Conservation (phyloP, 2,329 filamentous ascomycete species). For the Aureobasidium sp. region DNA sequence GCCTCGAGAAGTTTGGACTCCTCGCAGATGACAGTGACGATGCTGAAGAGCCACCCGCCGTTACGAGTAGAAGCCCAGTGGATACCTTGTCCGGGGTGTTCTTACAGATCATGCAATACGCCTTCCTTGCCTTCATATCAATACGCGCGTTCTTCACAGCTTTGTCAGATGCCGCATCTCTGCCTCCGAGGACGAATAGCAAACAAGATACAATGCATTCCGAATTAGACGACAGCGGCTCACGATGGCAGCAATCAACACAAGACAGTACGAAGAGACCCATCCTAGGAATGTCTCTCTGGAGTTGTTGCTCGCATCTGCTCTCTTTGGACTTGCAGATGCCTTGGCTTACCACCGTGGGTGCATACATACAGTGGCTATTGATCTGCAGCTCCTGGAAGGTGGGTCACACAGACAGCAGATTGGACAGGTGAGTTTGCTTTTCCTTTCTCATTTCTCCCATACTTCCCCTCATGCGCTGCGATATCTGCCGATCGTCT, state of each 20-base stretch:
- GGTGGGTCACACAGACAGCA: conserved; percentile 66
- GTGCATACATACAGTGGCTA: conserved; percentile 70
- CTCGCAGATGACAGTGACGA: conserved; percentile 33
- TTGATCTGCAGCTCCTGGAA: conserved; percentile 66
- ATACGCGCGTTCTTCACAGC: conserved; percentile 60
- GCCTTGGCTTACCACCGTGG: conserved; percentile 77
- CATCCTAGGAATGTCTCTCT: conserved; percentile 69
- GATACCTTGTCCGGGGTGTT: not conserved
- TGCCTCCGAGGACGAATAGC: conserved; percentile 47
- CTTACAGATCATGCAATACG: conserved; percentile 47
- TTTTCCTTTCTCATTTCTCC: conserved; percentile 9
- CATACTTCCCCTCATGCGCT: not conserved
- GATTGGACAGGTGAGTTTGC: conserved; percentile 79
- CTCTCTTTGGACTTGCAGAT: conserved; percentile 71
- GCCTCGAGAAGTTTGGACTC: conserved; percentile 52
- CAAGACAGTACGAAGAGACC: conserved; percentile 45
- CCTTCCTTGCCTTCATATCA: conserved; percentile 42
- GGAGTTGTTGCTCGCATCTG: conserved; percentile 65
- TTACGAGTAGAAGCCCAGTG: conserved; percentile 2
- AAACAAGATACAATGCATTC: not conserved
- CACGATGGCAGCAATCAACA: conserved; percentile 16
- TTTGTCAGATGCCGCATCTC: conserved; percentile 59
- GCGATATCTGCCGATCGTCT: conserved; percentile 2
- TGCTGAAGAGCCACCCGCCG: not conserved
- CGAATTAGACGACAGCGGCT: not conserved